These are phyloP conservation scores for Petunia axillaris DNA, from an alignment of 257 asterid species.

Conservation along the genomic window DNA sequence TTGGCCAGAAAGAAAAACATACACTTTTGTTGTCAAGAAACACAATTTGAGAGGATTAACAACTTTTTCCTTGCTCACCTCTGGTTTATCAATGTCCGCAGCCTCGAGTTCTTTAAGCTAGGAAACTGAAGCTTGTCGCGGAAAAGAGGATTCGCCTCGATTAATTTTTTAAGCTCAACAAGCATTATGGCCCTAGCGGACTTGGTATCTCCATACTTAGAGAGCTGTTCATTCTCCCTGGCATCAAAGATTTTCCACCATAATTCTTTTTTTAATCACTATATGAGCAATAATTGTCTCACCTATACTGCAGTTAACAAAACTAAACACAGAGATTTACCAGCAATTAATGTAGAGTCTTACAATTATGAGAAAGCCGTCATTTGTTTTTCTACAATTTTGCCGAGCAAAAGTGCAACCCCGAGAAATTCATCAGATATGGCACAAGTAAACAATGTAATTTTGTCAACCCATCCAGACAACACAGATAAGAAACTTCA, in stretches of 20 bases:
- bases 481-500: neutral
- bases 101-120: conserved; percentile 46
- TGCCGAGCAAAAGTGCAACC: neutral
- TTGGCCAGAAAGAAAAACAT: neutral
- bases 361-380: neutral
- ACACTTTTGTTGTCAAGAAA: neutral
- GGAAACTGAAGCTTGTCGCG: conserved; percentile 70
- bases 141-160: conserved; percentile 61
- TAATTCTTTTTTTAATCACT: neutral
- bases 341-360: neutral
- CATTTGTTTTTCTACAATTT: conserved; percentile 9
- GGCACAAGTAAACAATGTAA: conserved; percentile 1
- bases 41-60: neutral
- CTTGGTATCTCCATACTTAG: conserved; percentile 56
- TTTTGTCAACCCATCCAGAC: neutral
- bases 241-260: conserved; percentile 23
- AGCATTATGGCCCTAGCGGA: conserved; percentile 58
- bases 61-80: conserved; percentile 39
- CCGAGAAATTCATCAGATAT: conserved; percentile 6
- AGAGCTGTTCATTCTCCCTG: conserved; percentile 64
- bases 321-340: conserved; percentile 13
- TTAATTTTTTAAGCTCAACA: conserved; percentile 52
- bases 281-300: conserved; percentile 23
- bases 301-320: neutral
- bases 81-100: conserved; percentile 64